Evolutionary conservation across 495 filamentous ascomycete species (phyloP), one percentile per base, ranked within the genome.

Genomic region (Aspergillus biplanus): DNA sequence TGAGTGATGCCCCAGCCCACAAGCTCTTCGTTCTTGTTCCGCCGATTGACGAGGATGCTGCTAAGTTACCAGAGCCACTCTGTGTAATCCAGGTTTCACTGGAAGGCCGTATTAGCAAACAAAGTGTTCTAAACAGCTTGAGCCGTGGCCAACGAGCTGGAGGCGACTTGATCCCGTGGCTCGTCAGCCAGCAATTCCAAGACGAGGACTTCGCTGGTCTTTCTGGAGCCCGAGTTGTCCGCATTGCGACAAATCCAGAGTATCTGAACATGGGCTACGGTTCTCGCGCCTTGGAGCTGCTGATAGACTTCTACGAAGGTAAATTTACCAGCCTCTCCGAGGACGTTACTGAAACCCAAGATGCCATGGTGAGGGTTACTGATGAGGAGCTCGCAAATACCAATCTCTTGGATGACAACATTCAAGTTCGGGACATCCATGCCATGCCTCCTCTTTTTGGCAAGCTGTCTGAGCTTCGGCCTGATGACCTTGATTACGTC

Each of bases 171-270:
- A 99, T 99, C 56, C 96, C 96, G 1, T 99, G 96, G 96, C 85
- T 98, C 47, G 91, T 99, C 58, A 94, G 91, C 72, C 95, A 98
- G 73, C 96, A 99, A 75, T 99, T 97, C 79, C 96, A 98, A 72
- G 96, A 99, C 68, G 92, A 96, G 65, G 91, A 96, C 58, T 99
- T 99, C 67, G 95, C 95, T 31, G 89, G 90, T 60, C 84, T 98
- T 15, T 97, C 92, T 7, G 96, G 96, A 42, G 96, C 94, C 37
- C 86, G 96, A 34, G 80, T 99, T 47, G 92, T 99, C 33, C 89
- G 96, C 21, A 98, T 99, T 62, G 96, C 96, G 7, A 97, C 95
- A 1, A 96, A 97, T 72, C 96, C 96, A 0, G 93, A 98, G 53
- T 97, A 97, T 67, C 82, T 83, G n/a, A 85, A 82, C 52, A 97